Conservation (phyloP, 306 rosid genomes). For the Acacia melanoxylon region DNA sequence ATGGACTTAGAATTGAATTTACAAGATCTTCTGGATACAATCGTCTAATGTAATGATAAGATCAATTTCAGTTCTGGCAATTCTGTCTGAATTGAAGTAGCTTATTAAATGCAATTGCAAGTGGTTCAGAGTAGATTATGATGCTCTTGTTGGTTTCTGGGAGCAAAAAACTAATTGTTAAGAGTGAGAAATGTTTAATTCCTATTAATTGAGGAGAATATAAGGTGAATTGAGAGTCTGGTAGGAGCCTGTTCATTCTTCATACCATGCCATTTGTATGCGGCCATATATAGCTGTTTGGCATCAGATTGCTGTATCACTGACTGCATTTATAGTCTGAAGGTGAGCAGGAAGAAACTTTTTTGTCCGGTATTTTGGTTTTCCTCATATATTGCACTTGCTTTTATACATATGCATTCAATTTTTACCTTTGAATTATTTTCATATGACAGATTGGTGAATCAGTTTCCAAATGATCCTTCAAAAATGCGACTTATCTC, state of each 20-base stretch:
- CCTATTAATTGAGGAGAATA: conserved; percentile 5
- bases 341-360: neutral
- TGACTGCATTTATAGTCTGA: conserved; percentile 14
- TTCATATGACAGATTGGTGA: conserved; percentile 60
- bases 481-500: conserved; percentile 50
- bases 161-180: conserved; percentile 2
- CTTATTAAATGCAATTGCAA: conserved; percentile 14
- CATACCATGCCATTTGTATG: neutral
- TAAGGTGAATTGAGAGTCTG: conserved; percentile 1
- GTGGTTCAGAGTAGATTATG: neutral
- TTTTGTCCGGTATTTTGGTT: neutral
- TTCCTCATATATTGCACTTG: neutral
- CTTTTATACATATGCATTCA: neutral
- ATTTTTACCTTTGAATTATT: conserved; percentile 4
- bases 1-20: neutral
- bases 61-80: neutral
- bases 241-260: conserved; percentile 11
- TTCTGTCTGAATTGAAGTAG: neutral
- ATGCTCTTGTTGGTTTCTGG: conserved; percentile 6
- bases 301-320: neutral
- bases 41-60: neutral
- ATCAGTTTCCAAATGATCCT: conserved; percentile 51
- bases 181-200: conserved; percentile 4
- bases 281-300: neutral
- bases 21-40: neutral